These are phyloP conservation scores for Saturnispora kantuleensis DNA, from an alignment of 805 yeast genomes.

Conservation along the genomic window DNA sequence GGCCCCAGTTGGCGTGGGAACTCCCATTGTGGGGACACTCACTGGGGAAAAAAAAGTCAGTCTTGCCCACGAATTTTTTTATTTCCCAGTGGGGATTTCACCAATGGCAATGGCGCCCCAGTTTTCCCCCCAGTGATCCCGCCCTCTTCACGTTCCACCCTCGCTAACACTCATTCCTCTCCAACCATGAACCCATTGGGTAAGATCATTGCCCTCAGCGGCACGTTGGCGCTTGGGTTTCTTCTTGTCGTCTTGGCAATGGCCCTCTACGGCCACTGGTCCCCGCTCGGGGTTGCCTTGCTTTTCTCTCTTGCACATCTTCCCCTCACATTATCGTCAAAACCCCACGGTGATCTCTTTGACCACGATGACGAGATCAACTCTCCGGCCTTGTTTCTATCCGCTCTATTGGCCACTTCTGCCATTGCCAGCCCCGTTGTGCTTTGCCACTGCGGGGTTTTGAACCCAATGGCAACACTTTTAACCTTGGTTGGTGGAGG, in stretches of 20 bases:
- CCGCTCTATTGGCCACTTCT: not conserved
- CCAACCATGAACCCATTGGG: slow-evolving; percentile 48
- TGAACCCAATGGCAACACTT: not conserved
- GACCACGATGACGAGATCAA: slow-evolving; percentile 18
- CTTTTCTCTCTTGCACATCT: slow-evolving; percentile 62
- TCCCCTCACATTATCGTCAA: slow-evolving; percentile 50
- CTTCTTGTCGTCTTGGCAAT: slow-evolving; percentile 81
- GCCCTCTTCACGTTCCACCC: not conserved
- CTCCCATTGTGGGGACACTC: too few relatives aligned
- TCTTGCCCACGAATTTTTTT: too few relatives aligned
- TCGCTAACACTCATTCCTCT: not conserved
- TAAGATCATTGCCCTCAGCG: slow-evolving; percentile 65
- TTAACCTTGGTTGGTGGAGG: not conserved
- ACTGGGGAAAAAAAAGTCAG: too few relatives aligned
- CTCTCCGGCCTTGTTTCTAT: not conserved
- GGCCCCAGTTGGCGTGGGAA: too few relatives aligned
- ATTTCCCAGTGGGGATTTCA: too few relatives aligned
- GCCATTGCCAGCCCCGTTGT: not conserved
- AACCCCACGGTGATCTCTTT: slow-evolving; percentile 39
- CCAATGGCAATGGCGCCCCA: too few relatives aligned
- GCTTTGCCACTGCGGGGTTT: not conserved
- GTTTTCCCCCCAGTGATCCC: not conserved
- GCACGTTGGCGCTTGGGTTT: slow-evolving; percentile 82
- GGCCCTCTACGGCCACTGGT: slow-evolving; percentile 83
- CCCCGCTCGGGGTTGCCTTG: slow-evolving; percentile 64